phyloP scores from a whole-genome alignment of 768 basidiomycete genomes.

The Russula vinacea region DNA sequence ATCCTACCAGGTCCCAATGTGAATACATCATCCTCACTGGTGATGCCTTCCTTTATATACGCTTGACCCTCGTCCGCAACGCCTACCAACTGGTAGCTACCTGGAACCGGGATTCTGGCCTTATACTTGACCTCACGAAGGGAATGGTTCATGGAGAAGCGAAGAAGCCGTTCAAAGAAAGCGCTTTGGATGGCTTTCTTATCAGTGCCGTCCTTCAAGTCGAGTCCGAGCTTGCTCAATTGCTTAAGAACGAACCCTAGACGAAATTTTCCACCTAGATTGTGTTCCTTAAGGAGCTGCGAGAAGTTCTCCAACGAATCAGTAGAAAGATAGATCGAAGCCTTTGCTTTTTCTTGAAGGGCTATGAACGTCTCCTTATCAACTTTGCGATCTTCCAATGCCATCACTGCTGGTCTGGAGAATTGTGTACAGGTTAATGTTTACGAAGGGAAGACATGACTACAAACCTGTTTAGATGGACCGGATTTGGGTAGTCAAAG shows the following conservation, averaged over 20 bases:
- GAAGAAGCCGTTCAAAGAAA: constrained; percentile 55
- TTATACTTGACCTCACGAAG: constrained; percentile 71
- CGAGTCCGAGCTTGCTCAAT: constrained; percentile 49
- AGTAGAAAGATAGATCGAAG: constrained; percentile 55
- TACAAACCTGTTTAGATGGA: constrained; percentile 69
- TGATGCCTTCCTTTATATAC: constrained; percentile 18
- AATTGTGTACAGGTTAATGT: not conserved
- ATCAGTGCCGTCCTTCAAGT: constrained; percentile 41
- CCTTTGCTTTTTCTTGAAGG: constrained; percentile 60
- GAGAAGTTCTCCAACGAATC: constrained; percentile 52
- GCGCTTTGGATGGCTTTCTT: constrained; percentile 47
- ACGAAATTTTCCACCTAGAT: constrained; percentile 46
- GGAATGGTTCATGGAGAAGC: constrained; percentile 60
- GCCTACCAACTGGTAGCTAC: constrained; percentile 70
- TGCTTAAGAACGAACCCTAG: constrained; percentile 51
- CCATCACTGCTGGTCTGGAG: constrained; percentile 66
- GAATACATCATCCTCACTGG: constrained; percentile 8
- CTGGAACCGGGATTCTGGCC: constrained; percentile 69
- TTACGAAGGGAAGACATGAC: not conserved
- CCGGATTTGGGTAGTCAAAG: constrained; percentile 56
- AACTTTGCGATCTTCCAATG: constrained; percentile 75
- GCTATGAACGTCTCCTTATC: constrained; percentile 52
- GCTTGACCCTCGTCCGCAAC: constrained; percentile 73
- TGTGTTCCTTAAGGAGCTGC: constrained; percentile 48
- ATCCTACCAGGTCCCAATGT: constrained; percentile 15